These are phyloP conservation scores for Borovskyia barvae DNA, from an alignment of 208 protist genomes.

Conservation along the genomic window DNA sequence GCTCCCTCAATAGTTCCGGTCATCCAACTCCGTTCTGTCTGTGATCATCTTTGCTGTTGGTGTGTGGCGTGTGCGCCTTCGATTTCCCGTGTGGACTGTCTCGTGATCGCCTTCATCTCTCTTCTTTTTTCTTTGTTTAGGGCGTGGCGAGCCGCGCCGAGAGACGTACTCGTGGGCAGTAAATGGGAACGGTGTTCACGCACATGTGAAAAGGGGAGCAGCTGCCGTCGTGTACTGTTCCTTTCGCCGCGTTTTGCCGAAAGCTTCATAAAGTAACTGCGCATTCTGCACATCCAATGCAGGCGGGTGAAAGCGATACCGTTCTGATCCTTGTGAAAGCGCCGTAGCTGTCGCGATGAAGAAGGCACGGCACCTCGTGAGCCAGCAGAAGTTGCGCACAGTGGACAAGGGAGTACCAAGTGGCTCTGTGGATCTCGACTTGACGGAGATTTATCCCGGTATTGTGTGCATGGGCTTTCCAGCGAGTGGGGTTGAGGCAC, in stretches of 20 bases:
- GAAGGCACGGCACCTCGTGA: constrained; percentile 58
- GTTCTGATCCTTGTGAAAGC: too few species aligned
- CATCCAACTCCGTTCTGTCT: too few species aligned
- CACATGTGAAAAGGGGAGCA: constrained; percentile 6
- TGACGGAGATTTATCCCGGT: constrained; percentile 82
- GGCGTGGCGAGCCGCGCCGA: too few species aligned
- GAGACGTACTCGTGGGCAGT: too few species aligned
- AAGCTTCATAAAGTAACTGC: constrained; percentile 73
- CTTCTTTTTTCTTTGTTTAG: constrained; percentile 3
- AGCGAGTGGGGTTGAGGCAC: constrained; percentile 74
- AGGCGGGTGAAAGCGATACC: too few species aligned
- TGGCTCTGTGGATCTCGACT: constrained; percentile 87
- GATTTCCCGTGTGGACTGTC: background rate
- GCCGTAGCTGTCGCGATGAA: constrained; percentile 24
- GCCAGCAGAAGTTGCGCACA: constrained; percentile 85
- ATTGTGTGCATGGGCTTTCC: constrained; percentile 96
- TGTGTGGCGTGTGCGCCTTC: too few species aligned
- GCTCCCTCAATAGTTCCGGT: too few species aligned
- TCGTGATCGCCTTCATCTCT: background rate
- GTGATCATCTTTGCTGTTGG: too few species aligned
- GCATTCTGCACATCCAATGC: too few species aligned
- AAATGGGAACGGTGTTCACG: too few species aligned
- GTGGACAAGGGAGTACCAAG: constrained; percentile 48
- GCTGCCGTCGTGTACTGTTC: too few species aligned
- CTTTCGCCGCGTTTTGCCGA: constrained; percentile 18